phyloP scores from a whole-genome alignment of 352 stramenopile species.

The Phytophthora palmivora region DNA sequence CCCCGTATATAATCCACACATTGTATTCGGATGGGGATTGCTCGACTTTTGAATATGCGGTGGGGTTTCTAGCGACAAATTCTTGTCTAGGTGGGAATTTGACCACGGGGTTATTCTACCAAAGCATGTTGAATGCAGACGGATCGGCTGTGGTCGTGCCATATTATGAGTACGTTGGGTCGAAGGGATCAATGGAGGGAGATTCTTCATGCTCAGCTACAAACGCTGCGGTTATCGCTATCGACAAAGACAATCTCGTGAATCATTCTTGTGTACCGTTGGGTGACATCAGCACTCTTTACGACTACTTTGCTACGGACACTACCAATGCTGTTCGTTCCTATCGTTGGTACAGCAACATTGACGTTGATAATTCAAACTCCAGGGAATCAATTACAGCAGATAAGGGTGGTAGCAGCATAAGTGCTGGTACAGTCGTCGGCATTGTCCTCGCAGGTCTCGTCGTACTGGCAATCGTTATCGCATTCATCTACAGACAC shows the following conservation, averaged over 20 bases:
- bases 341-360: background rate
- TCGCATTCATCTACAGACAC: too few species aligned
- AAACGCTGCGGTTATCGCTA: background rate
- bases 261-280: constrained; percentile 1
- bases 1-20: constrained; percentile 19
- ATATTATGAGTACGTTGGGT: too few species aligned
- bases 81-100: constrained; percentile 12
- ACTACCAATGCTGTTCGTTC: constrained; percentile 1
- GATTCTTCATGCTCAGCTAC: constrained; percentile 4
- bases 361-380: background rate
- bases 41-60: constrained; percentile 13
- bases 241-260: background rate
- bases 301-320: constrained; percentile 10
- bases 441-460: too few species aligned
- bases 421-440: too few species aligned
- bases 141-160: constrained; percentile 7
- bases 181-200: constrained; percentile 6
- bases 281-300: background rate
- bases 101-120: background rate
- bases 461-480: too few species aligned
- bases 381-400: too few species aligned
- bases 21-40: constrained; percentile 14
- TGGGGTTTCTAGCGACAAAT: constrained; percentile 14
- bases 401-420: too few species aligned
- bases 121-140: constrained; percentile 8